Evolutionary conservation across 192 early-diverging fungal genomes (phyloP).

Genomic region (Rhizoclosmatium globosum): DNA sequence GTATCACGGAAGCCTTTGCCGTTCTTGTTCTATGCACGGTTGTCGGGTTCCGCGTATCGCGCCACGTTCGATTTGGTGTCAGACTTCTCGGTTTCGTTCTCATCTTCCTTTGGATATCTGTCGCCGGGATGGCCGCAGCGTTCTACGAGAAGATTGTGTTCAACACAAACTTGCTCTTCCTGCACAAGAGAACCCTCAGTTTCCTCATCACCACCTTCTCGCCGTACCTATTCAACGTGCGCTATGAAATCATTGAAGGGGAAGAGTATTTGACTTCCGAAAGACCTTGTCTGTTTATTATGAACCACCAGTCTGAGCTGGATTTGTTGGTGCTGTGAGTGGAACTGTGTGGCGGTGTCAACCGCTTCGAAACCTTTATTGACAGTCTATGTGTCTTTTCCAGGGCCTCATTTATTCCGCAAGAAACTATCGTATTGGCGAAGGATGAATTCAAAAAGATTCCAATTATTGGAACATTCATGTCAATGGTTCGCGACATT

Average conservation of each 20-base stretch:
- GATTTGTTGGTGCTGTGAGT: conserved; percentile 58
- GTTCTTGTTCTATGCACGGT: not conserved
- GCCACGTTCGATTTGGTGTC: conserved; percentile 12
- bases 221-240: conserved; percentile 1
- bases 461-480: conserved; percentile 20
- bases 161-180: not conserved
- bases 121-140: not conserved
- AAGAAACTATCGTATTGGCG: not conserved
- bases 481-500: conserved; percentile 7
- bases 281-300: conserved; percentile 38
- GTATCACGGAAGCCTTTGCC: not conserved
- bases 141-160: not conserved
- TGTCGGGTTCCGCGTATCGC: not conserved
- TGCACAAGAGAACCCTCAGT: conserved; percentile 13
- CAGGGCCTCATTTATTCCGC: not conserved
- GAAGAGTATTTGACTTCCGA: conserved; percentile 33
- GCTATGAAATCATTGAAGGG: conserved; percentile 34
- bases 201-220: not conserved
- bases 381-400: not conserved
- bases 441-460: conserved; percentile 35
- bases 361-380: not conserved
- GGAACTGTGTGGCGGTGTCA: not conserved
- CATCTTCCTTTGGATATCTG: not conserved
- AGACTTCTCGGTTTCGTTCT: not conserved
- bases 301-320: conserved; percentile 82